Percentiles rank a stretch among this genome's conserved stretches.
Evolutionary conservation across 1,139 yeast genomes (phyloP).

Genomic region (Suzukiozyma palmioleophila): DNA sequence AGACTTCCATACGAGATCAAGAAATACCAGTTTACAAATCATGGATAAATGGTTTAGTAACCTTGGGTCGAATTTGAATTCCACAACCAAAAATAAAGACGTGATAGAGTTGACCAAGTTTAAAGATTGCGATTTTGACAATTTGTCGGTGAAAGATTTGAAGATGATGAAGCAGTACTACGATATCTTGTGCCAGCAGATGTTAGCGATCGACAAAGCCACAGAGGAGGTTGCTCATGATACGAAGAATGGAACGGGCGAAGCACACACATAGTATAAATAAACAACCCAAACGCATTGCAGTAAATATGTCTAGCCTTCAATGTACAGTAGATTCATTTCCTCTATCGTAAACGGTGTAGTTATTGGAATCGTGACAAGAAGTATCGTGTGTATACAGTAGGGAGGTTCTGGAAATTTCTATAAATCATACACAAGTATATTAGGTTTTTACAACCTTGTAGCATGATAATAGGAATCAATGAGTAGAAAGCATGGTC

Average conservation of each 20-base stretch:
- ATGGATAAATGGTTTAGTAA: conserved; percentile 46
- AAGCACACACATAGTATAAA: too few species aligned
- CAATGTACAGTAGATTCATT: too few species aligned
- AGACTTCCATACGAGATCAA: conserved; percentile 23
- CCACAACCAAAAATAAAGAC: conserved; percentile 4
- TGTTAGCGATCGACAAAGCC: conserved; percentile 10
- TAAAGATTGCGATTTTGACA: conserved; percentile 33
- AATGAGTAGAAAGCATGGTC: conserved; percentile 3
- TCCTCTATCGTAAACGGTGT: neutral
- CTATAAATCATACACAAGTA: too few species aligned
- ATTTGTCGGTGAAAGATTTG: conserved; percentile 33
- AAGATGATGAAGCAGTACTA: conserved; percentile 29
- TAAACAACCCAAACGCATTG: too few species aligned
- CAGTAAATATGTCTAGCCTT: too few species aligned
- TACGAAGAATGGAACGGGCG: too few species aligned
- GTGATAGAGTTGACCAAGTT: conserved; percentile 27
- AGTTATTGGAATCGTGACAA: too few species aligned
- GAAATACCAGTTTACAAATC: conserved; percentile 39
- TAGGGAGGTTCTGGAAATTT: neutral
- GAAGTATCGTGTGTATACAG: neutral
- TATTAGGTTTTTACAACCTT: too few species aligned
- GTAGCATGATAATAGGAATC: neutral
- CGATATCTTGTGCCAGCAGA: conserved; percentile 33
- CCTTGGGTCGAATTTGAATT: conserved; percentile 12
- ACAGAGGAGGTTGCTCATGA: neutral